Conservation (phyloP, 768 basidiomycete genomes). For the Lyophyllum semitale region DNA sequence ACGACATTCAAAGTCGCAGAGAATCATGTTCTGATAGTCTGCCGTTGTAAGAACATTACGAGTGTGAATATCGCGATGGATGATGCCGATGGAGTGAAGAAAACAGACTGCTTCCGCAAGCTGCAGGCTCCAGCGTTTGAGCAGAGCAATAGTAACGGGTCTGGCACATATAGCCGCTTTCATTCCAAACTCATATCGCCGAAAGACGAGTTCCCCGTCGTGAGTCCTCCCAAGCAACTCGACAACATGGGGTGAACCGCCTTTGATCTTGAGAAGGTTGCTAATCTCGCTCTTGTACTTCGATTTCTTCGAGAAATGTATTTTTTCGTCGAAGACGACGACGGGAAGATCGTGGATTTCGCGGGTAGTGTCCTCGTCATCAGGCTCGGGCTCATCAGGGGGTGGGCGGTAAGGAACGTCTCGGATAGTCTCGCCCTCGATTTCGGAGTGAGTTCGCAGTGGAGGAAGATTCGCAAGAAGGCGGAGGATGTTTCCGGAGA, state of each 20-base stretch:
- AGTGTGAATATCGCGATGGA: constrained; percentile 1
- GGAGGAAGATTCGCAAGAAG: background rate
- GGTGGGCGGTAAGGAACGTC: background rate
- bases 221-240: constrained; percentile 3
- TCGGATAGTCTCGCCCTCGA: background rate
- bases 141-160: background rate
- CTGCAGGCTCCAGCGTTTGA: background rate
- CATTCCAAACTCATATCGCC: background rate
- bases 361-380: background rate
- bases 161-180: background rate
- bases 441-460: background rate
- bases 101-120: constrained; percentile 5
- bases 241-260: background rate
- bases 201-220: constrained; percentile 5
- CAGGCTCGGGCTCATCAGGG: background rate
- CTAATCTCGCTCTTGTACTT: background rate
- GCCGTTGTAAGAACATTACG: background rate
- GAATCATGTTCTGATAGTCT: background rate
- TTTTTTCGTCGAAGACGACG: background rate
- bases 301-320: background rate
- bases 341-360: background rate
- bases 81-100: constrained; percentile 2
- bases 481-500: constrained; percentile 7
- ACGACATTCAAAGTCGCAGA: constrained; percentile 4
- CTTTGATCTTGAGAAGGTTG: constrained; percentile 6